Conservation (phyloP, 495 filamentous ascomycete genomes). For the Ramalina intermedia region DNA sequence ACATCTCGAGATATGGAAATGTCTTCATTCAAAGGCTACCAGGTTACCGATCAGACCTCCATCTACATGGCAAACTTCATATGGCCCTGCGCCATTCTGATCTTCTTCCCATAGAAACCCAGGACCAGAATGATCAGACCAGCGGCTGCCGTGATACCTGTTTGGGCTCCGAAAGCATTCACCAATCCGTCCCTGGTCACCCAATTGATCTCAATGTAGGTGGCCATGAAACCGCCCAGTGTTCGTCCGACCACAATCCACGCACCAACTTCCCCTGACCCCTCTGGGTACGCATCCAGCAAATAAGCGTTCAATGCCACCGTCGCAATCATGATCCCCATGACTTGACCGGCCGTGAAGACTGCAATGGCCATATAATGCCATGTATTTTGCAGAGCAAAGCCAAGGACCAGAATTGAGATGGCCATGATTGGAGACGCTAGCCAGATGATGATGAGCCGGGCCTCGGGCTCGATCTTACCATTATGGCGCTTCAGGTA, state of each 20-base stretch:
- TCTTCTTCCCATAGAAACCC: slow-evolving; percentile 7
- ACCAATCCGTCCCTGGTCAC: slow-evolving; percentile 5
- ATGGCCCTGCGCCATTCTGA: slow-evolving; percentile 8
- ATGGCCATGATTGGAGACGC: slow-evolving; percentile 35
- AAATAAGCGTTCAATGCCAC: slow-evolving; percentile 45
- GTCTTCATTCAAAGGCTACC: too few relatives aligned
- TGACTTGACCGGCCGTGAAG: slow-evolving; percentile 41
- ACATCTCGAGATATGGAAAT: too few relatives aligned
- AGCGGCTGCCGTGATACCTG: slow-evolving; percentile 6
- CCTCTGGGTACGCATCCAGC: slow-evolving; percentile 45
- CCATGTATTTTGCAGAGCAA: slow-evolving; percentile 34
- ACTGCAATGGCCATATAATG: slow-evolving; percentile 42
- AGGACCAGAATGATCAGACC: slow-evolving; percentile 7
- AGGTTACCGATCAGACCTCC: too few relatives aligned
- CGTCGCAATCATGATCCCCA: slow-evolving; percentile 51
- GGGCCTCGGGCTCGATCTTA: slow-evolving; percentile 44
- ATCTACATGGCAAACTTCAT: slow-evolving; percentile 10
- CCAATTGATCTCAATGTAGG: slow-evolving; percentile 36
- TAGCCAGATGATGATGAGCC: slow-evolving; percentile 36
- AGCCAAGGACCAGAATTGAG: slow-evolving; percentile 40
- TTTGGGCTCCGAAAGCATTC: slow-evolving; percentile 2
- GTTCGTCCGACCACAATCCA: slow-evolving; percentile 36
- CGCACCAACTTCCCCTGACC: slow-evolving; percentile 39
- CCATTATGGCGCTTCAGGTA: slow-evolving; percentile 36
- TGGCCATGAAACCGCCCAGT: slow-evolving; percentile 33